Evolutionary conservation across 768 basidiomycete species (phyloP).

Genomic region (Lactarius psammicola): DNA sequence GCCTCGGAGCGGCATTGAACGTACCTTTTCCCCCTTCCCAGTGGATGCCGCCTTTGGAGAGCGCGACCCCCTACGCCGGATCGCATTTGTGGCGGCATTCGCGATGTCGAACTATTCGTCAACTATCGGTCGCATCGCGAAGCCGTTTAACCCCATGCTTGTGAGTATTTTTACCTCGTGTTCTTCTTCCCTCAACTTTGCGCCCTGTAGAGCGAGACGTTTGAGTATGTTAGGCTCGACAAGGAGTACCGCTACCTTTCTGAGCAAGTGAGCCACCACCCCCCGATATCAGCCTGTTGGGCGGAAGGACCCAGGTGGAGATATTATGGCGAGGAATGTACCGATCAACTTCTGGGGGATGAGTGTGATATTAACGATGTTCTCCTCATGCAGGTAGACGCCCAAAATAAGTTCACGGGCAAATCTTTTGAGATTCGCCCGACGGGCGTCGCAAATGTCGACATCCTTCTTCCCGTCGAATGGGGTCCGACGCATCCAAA

Average conservation of each 20-base stretch:
- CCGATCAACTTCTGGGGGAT: background rate
- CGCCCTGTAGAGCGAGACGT: constrained; percentile 75
- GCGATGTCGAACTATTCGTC: constrained; percentile 98
- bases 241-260: constrained; percentile 90
- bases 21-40: constrained; percentile 32
- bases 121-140: constrained; percentile 94
- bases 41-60: constrained; percentile 85
- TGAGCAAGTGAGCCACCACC: constrained; percentile 97
- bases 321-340: constrained; percentile 79
- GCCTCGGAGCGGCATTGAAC: background rate
- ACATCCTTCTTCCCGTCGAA: constrained; percentile 71
- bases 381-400: constrained; percentile 65
- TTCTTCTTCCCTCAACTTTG: background rate
- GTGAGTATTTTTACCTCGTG: constrained; percentile 42
- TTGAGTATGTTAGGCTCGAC: constrained; percentile 87
- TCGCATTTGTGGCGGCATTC: constrained; percentile 93
- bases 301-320: constrained; percentile 87
- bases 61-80: constrained; percentile 70
- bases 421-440: constrained; percentile 96
- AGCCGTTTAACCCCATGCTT: constrained; percentile 96
- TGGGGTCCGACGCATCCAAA: constrained; percentile 63
- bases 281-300: constrained; percentile 95
- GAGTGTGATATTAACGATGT: constrained; percentile 2
- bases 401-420: constrained; percentile 95
- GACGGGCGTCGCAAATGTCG: constrained; percentile 89